phyloP scores from a whole-genome alignment of 257 asterid species.

The Solanum pinnatisectum region DNA sequence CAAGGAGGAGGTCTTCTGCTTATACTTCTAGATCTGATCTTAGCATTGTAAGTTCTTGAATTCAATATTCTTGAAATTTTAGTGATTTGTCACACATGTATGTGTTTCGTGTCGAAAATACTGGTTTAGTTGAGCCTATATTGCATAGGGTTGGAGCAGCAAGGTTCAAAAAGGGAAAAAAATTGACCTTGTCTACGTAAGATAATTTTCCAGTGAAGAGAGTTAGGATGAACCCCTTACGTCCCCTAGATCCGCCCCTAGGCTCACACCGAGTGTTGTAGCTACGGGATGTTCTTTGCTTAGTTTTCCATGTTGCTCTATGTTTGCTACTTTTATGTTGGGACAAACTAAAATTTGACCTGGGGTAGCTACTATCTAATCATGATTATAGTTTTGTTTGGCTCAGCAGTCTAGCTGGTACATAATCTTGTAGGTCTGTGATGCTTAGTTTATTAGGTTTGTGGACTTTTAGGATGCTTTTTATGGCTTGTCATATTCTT shows the following conservation, averaged over 20 bases:
- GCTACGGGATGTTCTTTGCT: neutral
- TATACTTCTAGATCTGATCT: conserved; percentile 55
- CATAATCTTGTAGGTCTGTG: neutral
- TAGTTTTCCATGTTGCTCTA: neutral
- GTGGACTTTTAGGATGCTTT: neutral
- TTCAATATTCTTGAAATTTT: neutral
- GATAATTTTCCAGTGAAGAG: neutral
- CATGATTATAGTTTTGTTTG: neutral
- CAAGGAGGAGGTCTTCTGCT: conserved; percentile 43
- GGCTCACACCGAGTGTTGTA: neutral
- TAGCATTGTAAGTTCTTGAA: conserved; percentile 47
- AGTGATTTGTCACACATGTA: neutral
- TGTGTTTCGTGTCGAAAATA: neutral
- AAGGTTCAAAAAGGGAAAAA: neutral
- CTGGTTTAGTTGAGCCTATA: neutral
- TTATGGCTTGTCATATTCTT: neutral
- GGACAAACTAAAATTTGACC: neutral
- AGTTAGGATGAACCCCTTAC: neutral
- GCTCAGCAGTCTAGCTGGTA: neutral
- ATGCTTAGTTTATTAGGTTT: neutral
- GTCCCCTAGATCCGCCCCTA: neutral
- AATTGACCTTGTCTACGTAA: neutral
- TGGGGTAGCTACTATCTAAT: neutral
- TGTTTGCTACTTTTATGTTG: neutral
- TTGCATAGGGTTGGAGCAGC: neutral